Evolutionary conservation across 768 basidiomycete species (phyloP).

Genomic region (Tremella fuciformis): DNA sequence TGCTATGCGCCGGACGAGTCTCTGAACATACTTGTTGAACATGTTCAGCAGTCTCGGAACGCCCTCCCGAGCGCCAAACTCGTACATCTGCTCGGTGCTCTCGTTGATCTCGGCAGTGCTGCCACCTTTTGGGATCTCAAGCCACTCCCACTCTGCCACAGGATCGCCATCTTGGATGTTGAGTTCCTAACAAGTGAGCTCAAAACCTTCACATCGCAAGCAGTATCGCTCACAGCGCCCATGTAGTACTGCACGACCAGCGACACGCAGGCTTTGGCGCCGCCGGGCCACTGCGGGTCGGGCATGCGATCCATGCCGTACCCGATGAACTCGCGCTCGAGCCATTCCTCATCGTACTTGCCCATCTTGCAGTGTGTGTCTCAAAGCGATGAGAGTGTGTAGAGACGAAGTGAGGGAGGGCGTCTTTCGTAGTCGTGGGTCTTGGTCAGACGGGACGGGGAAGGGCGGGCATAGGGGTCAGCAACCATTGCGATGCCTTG

Average conservation of each 20-base stretch:
- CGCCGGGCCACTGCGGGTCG: slow-evolving; percentile 31
- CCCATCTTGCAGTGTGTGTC: slow-evolving; percentile 6
- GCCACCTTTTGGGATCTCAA: slow-evolving; percentile 24
- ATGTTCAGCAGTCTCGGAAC: slow-evolving; percentile 22
- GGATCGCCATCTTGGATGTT: slow-evolving; percentile 20
- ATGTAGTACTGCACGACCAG: slow-evolving; percentile 31
- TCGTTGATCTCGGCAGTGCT: slow-evolving; percentile 12
- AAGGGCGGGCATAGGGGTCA: too few species aligned
- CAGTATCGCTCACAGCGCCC: slow-evolving; percentile 23
- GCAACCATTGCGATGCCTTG: too few species aligned
- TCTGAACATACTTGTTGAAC: slow-evolving; percentile 25
- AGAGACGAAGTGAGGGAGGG: too few species aligned
- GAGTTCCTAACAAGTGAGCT: slow-evolving; percentile 5
- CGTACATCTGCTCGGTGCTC: slow-evolving; percentile 28
- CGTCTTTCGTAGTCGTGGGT: not conserved
- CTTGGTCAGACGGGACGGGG: too few species aligned
- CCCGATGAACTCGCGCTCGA: slow-evolving; percentile 34
- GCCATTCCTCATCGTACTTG: slow-evolving; percentile 22
- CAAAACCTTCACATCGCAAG: not conserved
- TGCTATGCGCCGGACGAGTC: not conserved
- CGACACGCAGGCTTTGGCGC: slow-evolving; percentile 28
- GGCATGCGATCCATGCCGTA: slow-evolving; percentile 22
- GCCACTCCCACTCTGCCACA: slow-evolving; percentile 12
- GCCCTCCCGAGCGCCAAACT: slow-evolving; percentile 26
- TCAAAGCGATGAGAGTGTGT: not conserved